Evolutionary conservation across 2,329 filamentous ascomycete species (phyloP), one percentile per base, ranked within the genome.

Genomic region (Gnomoniopsis smithogilvyi): DNA sequence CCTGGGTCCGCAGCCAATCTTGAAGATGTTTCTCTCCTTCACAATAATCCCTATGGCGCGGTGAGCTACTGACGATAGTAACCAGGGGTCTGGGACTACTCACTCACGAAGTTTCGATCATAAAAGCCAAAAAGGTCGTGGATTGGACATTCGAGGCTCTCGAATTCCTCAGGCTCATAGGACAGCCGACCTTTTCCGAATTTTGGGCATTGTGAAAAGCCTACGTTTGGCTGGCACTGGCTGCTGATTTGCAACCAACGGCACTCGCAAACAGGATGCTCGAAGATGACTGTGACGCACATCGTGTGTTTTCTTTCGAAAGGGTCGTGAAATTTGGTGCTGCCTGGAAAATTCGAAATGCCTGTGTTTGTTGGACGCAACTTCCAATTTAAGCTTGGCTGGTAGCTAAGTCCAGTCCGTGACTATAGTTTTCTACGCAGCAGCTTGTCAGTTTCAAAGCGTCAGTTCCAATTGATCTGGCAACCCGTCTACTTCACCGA

Each of bases 221-320:
- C 80, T 68, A 74, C 74, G 14, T 76, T 76, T 0, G 79, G 78
- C 3, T 66, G 73, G 71, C 82, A 85, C 6, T 78, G 76, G 48
- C 70, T 62, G 3, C 68, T 69, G 65, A 85, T 74, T 61, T 76
- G 67, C 46, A 79, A 74, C 82, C 82, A 85, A 64, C 73, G 75
- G 73, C 83, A 82, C 12, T 72, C 71, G 75, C 82, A 85, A 60
- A 64, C 65, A 52, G 75, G 76, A 68, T 81, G 78, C 59, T 73
- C 72, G 69, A 76, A 81, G 68, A 79, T 77, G 26, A 71, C 75
- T n/a, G 77, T 73, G 19, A 66, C 64, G 67, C 81, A 84, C 81
- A 84, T 50, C 1, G 21, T 24, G 49, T 7, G 14, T 4, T 30
- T 38, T 7, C 15, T n/a, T 17, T 46, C n/a, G 6, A 15, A 10